These are phyloP conservation scores for Cephalotrichum gorgonifer DNA, from an alignment of 2,329 filamentous ascomycete genomes.

Conservation along the genomic window DNA sequence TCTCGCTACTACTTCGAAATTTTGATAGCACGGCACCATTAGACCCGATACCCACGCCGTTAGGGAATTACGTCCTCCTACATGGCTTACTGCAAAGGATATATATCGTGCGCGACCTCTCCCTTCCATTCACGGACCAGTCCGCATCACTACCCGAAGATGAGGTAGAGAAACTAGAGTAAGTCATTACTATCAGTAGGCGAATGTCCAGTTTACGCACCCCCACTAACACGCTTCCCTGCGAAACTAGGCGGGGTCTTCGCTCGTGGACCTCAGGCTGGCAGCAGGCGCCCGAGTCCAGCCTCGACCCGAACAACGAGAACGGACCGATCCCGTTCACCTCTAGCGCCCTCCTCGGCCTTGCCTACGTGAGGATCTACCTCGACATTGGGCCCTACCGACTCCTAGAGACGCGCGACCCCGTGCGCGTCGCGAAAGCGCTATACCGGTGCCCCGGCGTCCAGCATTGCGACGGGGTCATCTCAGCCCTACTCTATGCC, in stretches of 20 bases:
- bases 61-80: constrained; percentile 25
- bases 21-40: constrained; percentile 16
- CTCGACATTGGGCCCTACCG: constrained; percentile 32
- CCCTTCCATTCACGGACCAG: constrained; percentile 20
- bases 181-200: constrained; percentile 3
- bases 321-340: constrained; percentile 30
- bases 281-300: constrained; percentile 27
- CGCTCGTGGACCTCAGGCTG: constrained; percentile 26
- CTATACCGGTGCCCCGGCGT: constrained; percentile 26
- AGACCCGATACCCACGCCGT: constrained; percentile 22
- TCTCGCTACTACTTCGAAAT: constrained; percentile 20
- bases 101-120: constrained; percentile 25
- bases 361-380: constrained; percentile 35
- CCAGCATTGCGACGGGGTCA: constrained; percentile 34
- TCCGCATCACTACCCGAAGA: constrained; percentile 20
- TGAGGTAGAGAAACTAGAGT: constrained; percentile 25
- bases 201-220: background rate
- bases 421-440: constrained; percentile 25
- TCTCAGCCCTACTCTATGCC: constrained; percentile 39
- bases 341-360: constrained; percentile 31
- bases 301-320: constrained; percentile 27
- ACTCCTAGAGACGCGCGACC: constrained; percentile 31
- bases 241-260: constrained; percentile 17
- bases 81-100: constrained; percentile 26
- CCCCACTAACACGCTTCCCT: background rate